A percentile compares a stretch with the other conserved stretches of the same genome.
Evolutionary conservation across 306 rosid species (phyloP).

Genomic region (apple (Malus domestica)): DNA sequence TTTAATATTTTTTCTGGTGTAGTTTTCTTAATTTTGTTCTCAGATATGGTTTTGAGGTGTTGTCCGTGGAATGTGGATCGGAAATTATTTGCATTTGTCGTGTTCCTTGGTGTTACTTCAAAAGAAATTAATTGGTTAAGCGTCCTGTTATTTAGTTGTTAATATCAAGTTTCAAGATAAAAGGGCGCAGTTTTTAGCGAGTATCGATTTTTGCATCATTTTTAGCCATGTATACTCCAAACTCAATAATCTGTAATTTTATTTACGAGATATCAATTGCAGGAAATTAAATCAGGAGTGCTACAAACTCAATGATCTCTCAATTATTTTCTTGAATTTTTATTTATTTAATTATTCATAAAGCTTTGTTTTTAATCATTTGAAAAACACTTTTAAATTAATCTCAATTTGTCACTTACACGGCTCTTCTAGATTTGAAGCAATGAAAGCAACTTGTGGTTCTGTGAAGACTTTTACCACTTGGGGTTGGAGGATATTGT

Average conservation of each 20-base stretch:
- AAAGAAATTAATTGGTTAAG: no score
- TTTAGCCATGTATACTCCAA: no score
- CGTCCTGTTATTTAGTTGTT: neutral
- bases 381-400: no score
- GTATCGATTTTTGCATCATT: neutral
- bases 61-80: constrained; percentile 34
- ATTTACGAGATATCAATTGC: no score
- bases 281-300: no score
- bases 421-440: neutral
- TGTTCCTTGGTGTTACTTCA: neutral
- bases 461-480: neutral
- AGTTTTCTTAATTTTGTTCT: constrained; percentile 9
- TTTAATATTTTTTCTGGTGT: neutral
- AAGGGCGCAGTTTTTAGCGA: neutral
- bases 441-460: neutral
- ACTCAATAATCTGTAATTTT: no score
- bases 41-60: constrained; percentile 17
- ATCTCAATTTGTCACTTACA: neutral
- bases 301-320: no score
- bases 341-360: no score
- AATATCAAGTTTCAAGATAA: neutral
- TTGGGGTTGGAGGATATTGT: neutral
- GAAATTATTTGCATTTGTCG: constrained; percentile 37
- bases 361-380: rapidly evolving
- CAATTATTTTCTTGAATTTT: no score